Conservation (phyloP, 768 basidiomycete species). For the Russula emetica region DNA sequence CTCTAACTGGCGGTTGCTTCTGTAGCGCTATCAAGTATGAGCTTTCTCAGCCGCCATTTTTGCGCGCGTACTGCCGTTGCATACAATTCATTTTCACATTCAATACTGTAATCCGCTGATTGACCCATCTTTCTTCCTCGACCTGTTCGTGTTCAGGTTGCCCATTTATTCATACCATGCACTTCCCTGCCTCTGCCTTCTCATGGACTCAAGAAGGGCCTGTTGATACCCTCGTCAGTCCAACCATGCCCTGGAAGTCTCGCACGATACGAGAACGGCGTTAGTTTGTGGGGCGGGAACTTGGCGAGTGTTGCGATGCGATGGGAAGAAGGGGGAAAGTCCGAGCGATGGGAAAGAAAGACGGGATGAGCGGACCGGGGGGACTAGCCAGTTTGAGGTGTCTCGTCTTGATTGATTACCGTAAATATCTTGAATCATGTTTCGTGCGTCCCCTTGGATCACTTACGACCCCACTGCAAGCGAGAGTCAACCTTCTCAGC, state of each 20-base stretch:
- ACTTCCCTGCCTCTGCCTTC: slow-evolving; percentile 40
- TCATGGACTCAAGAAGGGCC: too few relatives aligned
- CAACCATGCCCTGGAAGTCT: too few relatives aligned
- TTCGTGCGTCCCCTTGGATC: slow-evolving; percentile 63
- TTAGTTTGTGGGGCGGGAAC: too few relatives aligned
- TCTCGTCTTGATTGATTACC: neutral
- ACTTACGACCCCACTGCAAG: slow-evolving; percentile 38
- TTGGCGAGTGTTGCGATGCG: too few relatives aligned
- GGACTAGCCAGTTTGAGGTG: neutral
- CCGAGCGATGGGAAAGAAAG: too few relatives aligned
- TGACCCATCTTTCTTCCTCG: too few relatives aligned
- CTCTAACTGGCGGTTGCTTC: slow-evolving; percentile 47
- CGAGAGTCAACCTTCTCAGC: slow-evolving; percentile 14
- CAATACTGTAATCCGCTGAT: too few relatives aligned
- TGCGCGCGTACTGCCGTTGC: slow-evolving; percentile 67
- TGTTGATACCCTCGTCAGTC: too few relatives aligned
- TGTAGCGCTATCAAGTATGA: slow-evolving; percentile 48
- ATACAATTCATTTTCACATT: slow-evolving; percentile 34
- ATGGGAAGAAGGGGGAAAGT: too few relatives aligned
- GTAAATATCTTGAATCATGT: slow-evolving; percentile 36
- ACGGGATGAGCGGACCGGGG: slow-evolving; percentile 19
- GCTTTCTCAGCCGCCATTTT: slow-evolving; percentile 45
- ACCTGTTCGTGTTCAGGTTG: slow-evolving; percentile 38
- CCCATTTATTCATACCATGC: slow-evolving; percentile 60
- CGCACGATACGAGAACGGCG: too few relatives aligned